Conservation (phyloP, 805 yeast genomes). For the Brettanomyces anomalus region DNA sequence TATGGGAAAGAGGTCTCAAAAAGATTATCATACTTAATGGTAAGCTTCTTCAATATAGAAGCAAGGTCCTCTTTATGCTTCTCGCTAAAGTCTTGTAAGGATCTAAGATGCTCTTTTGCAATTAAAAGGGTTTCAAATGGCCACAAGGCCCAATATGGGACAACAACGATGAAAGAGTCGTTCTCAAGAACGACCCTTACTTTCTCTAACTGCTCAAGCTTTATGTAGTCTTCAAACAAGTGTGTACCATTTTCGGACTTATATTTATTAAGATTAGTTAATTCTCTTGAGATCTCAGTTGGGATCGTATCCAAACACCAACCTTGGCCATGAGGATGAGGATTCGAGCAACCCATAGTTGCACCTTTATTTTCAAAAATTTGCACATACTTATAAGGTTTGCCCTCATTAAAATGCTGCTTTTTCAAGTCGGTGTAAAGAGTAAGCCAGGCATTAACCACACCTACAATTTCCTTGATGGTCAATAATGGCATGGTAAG, state of each 20-base stretch:
- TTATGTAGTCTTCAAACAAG: not conserved
- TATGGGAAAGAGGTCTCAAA: slow-evolving; percentile 1
- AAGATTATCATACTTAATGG: slow-evolving; percentile 1
- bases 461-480: not conserved
- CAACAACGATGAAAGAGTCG: slow-evolving; percentile 2
- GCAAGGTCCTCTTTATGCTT: not conserved
- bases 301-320: slow-evolving; percentile 2
- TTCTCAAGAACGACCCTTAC: not conserved
- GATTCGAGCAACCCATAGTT: slow-evolving; percentile 2
- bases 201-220: not conserved
- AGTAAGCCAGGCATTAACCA: not conserved
- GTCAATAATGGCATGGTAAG: not conserved
- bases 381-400: slow-evolving; percentile 1
- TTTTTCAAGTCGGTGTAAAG: not conserved
- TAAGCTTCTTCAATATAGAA: not conserved
- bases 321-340: slow-evolving; percentile 1
- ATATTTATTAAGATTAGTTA: slow-evolving; percentile 1
- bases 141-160: slow-evolving; percentile 2
- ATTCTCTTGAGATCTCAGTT: not conserved
- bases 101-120: slow-evolving; percentile 1
- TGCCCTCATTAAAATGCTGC: not conserved
- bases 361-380: slow-evolving; percentile 3
- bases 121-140: slow-evolving; percentile 1
- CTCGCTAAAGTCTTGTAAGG: not conserved
- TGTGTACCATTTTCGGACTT: not conserved